These are phyloP conservation scores for Lasiodiplodia sp. DNA, from an alignment of 2,329 filamentous ascomycete genomes.

Conservation along the genomic window DNA sequence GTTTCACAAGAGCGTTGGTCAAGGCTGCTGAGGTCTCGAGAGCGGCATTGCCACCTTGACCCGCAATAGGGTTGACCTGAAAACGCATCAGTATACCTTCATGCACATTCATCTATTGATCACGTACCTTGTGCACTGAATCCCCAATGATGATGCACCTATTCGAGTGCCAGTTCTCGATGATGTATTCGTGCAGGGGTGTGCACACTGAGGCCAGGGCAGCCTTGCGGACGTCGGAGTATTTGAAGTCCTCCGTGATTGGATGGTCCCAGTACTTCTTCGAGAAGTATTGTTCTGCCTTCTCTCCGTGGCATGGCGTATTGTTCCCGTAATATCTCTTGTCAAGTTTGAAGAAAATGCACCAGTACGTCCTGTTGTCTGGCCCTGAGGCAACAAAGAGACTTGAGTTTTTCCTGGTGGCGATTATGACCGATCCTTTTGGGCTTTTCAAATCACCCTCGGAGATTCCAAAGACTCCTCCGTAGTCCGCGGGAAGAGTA, in stretches of 20 bases:
- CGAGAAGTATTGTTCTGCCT: conserved; percentile 41
- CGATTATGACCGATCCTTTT: neutral
- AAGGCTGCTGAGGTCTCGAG: conserved; percentile 35
- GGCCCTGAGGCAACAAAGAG: conserved; percentile 34
- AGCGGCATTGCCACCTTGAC: conserved; percentile 36
- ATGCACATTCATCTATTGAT: neutral
- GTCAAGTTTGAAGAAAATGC: conserved; percentile 38
- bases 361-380: conserved; percentile 36
- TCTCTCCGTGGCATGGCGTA: conserved; percentile 42
- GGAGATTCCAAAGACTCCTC: conserved; percentile 14
- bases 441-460: neutral
- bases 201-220: conserved; percentile 36
- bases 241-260: conserved; percentile 40
- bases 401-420: conserved; percentile 31
- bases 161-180: conserved; percentile 49
- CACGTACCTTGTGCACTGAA: conserved; percentile 50
- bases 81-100: neutral
- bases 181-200: conserved; percentile 48
- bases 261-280: conserved; percentile 38
- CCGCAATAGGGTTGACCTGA: conserved; percentile 34
- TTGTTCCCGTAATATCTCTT: conserved; percentile 34
- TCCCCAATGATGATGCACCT: conserved; percentile 52
- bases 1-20: conserved; percentile 11
- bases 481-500: neutral
- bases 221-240: conserved; percentile 46